Evolutionary conservation across 441 rosid species (phyloP).

Genomic region (Aquilaria agallochum): DNA sequence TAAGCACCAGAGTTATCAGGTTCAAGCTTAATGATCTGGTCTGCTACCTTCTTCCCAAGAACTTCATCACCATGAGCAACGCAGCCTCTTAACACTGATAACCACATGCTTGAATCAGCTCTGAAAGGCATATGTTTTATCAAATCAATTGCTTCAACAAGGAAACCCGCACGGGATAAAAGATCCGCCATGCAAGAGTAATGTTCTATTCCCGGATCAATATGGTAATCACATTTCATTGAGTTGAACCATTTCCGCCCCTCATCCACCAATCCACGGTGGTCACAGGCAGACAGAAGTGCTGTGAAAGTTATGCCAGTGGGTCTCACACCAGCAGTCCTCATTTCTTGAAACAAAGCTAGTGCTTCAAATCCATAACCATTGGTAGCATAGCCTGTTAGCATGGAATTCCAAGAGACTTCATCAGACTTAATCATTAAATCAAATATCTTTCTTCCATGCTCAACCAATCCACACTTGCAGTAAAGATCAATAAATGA

Average conservation of each 20-base stretch:
- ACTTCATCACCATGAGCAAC: constrained; percentile 54
- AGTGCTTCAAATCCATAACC: constrained; percentile 64
- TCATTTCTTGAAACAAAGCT: constrained; percentile 65
- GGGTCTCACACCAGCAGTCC: constrained; percentile 41
- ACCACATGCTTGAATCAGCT: constrained; percentile 71
- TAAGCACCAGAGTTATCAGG: constrained; percentile 76
- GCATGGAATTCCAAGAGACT: constrained; percentile 78
- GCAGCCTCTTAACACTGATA: constrained; percentile 72
- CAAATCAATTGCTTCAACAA: constrained; percentile 57
- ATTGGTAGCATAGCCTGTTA: constrained; percentile 79
- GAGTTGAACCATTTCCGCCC: constrained; percentile 55
- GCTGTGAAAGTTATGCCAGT: constrained; percentile 49
- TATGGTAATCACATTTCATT: constrained; percentile 53
- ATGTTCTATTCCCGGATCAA: constrained; percentile 66
- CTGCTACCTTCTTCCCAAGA: constrained; percentile 63
- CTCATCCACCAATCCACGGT: constrained; percentile 78
- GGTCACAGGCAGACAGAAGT: constrained; percentile 73
- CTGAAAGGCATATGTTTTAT: constrained; percentile 50
- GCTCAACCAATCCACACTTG: constrained; percentile 73
- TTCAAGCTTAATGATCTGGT: constrained; percentile 61
- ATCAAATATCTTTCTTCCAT: constrained; percentile 64
- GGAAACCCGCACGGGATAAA: constrained; percentile 67
- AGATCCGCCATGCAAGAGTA: constrained; percentile 84
- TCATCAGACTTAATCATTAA: constrained; percentile 50
- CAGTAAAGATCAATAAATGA: constrained; percentile 81